These are phyloP conservation scores for Lathyrus sativus DNA, from an alignment of 306 rosid species.

Conservation along the genomic window DNA sequence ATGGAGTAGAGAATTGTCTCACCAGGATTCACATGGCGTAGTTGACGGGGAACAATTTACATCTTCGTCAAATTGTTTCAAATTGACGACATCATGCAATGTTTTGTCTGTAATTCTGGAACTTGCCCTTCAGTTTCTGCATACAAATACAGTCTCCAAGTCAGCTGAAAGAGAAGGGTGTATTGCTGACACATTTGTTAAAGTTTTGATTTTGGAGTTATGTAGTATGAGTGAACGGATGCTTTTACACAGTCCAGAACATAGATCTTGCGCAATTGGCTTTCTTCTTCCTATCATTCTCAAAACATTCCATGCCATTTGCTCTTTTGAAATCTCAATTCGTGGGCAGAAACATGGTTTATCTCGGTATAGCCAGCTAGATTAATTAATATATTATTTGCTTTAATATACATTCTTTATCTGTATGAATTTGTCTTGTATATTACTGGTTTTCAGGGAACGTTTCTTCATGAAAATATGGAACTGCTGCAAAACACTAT, in stretches of 20 bases:
- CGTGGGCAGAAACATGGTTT: constrained; percentile 48
- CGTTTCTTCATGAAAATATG: constrained; percentile 67
- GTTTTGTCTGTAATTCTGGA: constrained; percentile 68
- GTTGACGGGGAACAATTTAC: constrained; percentile 37
- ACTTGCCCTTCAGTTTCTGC: constrained; percentile 50
- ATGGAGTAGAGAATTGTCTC: constrained; percentile 37
- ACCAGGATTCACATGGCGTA: constrained; percentile 33
- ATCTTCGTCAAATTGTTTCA: constrained; percentile 46
- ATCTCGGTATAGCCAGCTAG: constrained; percentile 60
- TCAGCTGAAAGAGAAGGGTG: constrained; percentile 43
- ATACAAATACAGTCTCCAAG: constrained; percentile 36
- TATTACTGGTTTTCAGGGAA: constrained; percentile 61
- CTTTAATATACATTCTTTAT: constrained; percentile 27
- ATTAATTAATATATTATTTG: constrained; percentile 32
- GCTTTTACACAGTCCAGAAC: constrained; percentile 71
- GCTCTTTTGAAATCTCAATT: constrained; percentile 51
- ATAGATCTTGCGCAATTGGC: constrained; percentile 68
- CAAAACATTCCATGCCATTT: constrained; percentile 56
- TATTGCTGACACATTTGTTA: constrained; percentile 49
- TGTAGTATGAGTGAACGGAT: constrained; percentile 66
- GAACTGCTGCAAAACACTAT: constrained; percentile 76
- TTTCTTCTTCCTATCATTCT: constrained; percentile 76
- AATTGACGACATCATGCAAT: constrained; percentile 64
- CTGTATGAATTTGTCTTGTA: constrained; percentile 39
- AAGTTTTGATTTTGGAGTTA: constrained; percentile 60